Conservation (phyloP, 352 stramenopile species). For the Blastocystis sp. region DNA sequence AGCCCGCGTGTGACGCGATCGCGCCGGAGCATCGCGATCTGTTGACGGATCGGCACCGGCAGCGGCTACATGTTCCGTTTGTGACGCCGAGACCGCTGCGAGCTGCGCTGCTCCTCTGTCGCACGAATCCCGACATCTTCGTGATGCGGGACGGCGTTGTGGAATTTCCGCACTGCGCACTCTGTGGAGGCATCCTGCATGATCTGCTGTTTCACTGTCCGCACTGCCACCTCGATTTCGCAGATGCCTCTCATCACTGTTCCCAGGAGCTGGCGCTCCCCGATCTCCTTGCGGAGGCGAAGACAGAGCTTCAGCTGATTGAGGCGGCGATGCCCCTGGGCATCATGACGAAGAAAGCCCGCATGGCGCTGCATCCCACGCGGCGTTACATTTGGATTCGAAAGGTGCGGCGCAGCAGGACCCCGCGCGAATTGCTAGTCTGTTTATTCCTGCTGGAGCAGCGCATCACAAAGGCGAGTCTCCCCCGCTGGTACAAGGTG, state of each 20-base stretch:
- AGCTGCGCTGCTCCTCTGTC: neutral
- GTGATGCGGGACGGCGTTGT: neutral
- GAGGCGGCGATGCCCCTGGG: neutral
- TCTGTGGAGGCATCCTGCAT: neutral
- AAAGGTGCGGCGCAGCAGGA: neutral
- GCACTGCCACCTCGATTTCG: neutral
- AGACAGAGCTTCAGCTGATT: neutral
- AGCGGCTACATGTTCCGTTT: neutral
- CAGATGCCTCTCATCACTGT: neutral
- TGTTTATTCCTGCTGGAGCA: slow-evolving; percentile 7
- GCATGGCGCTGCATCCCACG: neutral
- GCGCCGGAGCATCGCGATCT: neutral
- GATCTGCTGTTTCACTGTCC: neutral
- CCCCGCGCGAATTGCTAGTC: neutral
- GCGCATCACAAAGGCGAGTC: neutral
- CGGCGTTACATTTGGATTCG: neutral
- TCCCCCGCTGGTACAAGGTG: neutral
- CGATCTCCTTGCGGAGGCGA: neutral
- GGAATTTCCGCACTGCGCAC: neutral
- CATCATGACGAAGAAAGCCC: neutral
- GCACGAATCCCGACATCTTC: neutral
- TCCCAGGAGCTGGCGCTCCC: neutral
- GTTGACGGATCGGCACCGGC: neutral
- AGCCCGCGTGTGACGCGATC: too few species aligned
- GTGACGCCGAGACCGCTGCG: neutral